phyloP scores from a whole-genome alignment of 2,329 filamentous ascomycete species.

The Nothophaeocryptopus gaeumannii region DNA sequence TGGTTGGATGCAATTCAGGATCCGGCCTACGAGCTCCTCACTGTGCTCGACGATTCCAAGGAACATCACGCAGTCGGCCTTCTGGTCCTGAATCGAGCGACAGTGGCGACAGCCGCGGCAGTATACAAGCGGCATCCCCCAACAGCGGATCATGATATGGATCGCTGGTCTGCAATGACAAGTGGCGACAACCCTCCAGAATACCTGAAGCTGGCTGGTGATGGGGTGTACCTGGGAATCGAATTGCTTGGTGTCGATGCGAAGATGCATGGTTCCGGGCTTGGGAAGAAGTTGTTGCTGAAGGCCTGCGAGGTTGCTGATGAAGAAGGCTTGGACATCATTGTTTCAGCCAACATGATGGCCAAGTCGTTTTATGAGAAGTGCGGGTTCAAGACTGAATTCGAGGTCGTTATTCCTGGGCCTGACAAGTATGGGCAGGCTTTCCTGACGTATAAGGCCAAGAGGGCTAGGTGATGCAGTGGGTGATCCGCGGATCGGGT shows the following conservation, averaged over 20 bases:
- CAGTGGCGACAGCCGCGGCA: conserved; percentile 2
- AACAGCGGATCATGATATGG: conserved; percentile 20
- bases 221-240: conserved; percentile 2
- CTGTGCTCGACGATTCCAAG: conserved; percentile 2
- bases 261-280: conserved; percentile 13
- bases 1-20: conserved; percentile 17
- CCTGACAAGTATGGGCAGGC: conserved; percentile 1
- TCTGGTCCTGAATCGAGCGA: conserved; percentile 12
- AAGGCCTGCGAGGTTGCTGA: conserved; percentile 23
- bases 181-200: neutral
- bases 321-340: conserved; percentile 10
- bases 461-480: neutral
- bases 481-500: too few relatives aligned
- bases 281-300: conserved; percentile 21
- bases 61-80: conserved; percentile 5
- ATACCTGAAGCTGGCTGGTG: too few relatives aligned
- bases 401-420: neutral
- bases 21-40: conserved; percentile 13
- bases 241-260: conserved; percentile 25
- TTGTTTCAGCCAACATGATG: conserved; percentile 22
- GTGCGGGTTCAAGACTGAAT: neutral
- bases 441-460: neutral
- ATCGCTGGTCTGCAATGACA: neutral
- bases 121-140: conserved; percentile 10
- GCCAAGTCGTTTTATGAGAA: too few relatives aligned